These are phyloP conservation scores for Fragaria ananassa DNA, from an alignment of 306 rosid genomes.

Conservation along the genomic window DNA sequence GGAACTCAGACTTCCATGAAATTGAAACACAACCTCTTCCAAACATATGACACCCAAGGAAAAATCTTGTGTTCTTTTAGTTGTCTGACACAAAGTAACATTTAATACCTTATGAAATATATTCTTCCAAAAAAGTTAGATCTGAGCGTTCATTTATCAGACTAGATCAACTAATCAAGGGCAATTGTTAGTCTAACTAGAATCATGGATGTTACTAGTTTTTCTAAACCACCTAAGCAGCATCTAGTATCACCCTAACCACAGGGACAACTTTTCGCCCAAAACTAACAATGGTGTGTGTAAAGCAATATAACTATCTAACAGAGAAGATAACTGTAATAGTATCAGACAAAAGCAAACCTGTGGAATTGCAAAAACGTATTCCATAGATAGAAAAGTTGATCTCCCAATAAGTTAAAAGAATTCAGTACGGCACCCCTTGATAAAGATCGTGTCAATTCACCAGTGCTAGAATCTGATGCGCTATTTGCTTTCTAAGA, in stretches of 20 bases:
- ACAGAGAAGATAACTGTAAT: background rate
- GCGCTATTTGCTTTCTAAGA: conserved; percentile 44
- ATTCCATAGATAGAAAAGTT: conserved; percentile 77
- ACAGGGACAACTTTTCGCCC: background rate
- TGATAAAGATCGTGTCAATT: conserved; percentile 41
- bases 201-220: background rate
- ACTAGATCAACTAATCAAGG: background rate
- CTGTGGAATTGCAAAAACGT: conserved; percentile 70
- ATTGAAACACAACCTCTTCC: background rate
- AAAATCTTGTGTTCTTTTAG: background rate
- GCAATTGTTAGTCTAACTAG: background rate
- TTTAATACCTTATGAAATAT: background rate
- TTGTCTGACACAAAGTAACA: background rate
- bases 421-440: conserved; percentile 43
- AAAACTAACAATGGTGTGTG: background rate
- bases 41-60: background rate
- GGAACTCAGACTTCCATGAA: background rate
- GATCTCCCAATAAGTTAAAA: conserved; percentile 64
- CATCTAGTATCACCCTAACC: background rate
- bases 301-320: background rate
- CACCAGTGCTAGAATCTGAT: conserved; percentile 40
- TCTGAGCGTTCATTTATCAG: background rate
- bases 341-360: conserved; percentile 40
- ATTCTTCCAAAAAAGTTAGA: background rate
- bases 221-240: background rate